Evolutionary conservation across 768 basidiomycete genomes (phyloP), one percentile per base, ranked within the genome.

Genomic region (Dacryopinax primogenitus): DNA sequence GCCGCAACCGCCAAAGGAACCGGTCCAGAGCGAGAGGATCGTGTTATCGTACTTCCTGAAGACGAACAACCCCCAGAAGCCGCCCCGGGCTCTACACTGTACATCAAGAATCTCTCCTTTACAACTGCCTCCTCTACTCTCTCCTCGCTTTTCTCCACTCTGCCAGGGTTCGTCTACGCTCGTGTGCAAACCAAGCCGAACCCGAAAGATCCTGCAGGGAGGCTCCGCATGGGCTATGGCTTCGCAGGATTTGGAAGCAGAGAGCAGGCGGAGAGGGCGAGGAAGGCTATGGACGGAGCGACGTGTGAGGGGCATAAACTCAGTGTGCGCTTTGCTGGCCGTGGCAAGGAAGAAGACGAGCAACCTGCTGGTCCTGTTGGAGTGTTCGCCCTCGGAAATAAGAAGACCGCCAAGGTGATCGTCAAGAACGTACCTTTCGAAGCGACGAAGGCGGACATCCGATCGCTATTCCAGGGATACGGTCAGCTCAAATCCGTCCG

Each of bases 401-500:
- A 81, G 62, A 81, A 81, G 66, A 87, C 88, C 67, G 89, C 92
- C 68, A 98, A 97, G 84, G 86, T 98, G 82, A 85, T 98, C 62
- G 92, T 98, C 69, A 98, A 97, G 84, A 99, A 99, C 71, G 82
- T 97, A 64, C 93, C 96, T 39, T 99, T 99, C 78, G 96, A 99
- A 75, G 91, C 88, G 47, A 87, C 87, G 44, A 91, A 88, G 79
- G 92, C 89, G 77, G 96, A 99, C 69, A 81, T 99, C 28, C 80
- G 88, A 64, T 88, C 90, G 67, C 75, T 98, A 35, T 96, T 98
- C 74, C 82, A 87, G 92, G 80, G 90, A 0, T 90, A 96, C 68
- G 95, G 93, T 0, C 86, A 88, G 64, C 84, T 98, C 76, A 97
- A 96, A 76, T 94, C 94, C 0, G 88, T 94, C 0, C 89, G 96